These are phyloP conservation scores for Puccinia novopanici DNA, from an alignment of 1,284 basidiomycete species.

Conservation along the genomic window DNA sequence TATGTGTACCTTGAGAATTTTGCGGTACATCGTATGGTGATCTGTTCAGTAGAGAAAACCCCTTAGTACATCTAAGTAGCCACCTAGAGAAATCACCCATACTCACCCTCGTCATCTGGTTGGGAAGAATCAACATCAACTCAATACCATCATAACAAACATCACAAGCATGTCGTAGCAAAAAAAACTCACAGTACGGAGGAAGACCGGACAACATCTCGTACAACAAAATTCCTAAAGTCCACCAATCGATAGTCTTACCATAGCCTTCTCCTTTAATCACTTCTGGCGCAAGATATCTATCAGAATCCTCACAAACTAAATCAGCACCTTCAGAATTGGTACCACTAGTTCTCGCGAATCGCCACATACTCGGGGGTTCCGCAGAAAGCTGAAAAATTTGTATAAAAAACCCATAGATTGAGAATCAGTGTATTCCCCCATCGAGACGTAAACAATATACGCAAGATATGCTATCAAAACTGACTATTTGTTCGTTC, in stretches of 20 bases:
- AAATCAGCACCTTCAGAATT: neutral
- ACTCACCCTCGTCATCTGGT: constrained; percentile 49
- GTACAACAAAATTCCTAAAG: constrained; percentile 59
- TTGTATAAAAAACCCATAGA: neutral
- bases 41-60: constrained; percentile 13
- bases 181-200: constrained; percentile 56
- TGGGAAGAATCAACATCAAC: neutral
- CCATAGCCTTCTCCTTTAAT: constrained; percentile 59
- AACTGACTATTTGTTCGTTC: constrained; percentile 51
- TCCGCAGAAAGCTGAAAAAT: constrained; percentile 42
- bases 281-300: constrained; percentile 60
- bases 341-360: neutral
- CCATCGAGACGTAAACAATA: neutral
- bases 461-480: neutral
- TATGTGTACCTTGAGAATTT: constrained; percentile 45
- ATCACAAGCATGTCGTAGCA: neutral
- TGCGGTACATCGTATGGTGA: constrained; percentile 51
- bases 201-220: constrained; percentile 60
- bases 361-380: constrained; percentile 39
- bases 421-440: neutral
- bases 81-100: neutral
- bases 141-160: neutral
- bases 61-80: neutral
- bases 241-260: constrained; percentile 61
- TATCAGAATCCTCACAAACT: constrained; percentile 53